Evolutionary conservation across 2,329 filamentous ascomycete species (phyloP).

Genomic region (Aspergillus thermomutatus): DNA sequence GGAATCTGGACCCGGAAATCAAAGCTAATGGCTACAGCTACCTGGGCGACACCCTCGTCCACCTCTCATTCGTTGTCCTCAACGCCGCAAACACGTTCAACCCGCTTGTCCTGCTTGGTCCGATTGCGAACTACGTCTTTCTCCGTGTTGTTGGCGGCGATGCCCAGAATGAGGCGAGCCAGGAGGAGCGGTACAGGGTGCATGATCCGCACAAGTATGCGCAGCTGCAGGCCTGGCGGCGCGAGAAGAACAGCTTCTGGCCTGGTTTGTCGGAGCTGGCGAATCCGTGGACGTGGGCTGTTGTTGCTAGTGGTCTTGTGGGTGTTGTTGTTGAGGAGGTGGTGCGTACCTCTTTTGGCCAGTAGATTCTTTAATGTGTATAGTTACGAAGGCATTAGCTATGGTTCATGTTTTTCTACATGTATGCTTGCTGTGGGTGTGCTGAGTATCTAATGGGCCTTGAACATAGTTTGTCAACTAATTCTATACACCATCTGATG

Average conservation of each 20-base stretch:
- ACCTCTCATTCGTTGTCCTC: conserved; percentile 58
- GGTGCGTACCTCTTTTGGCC: conserved; percentile 4
- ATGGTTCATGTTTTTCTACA: conserved; percentile 1
- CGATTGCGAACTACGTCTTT: conserved; percentile 57
- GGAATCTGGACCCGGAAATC: too few relatives aligned
- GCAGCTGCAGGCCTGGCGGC: conserved; percentile 51
- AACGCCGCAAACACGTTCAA: conserved; percentile 55
- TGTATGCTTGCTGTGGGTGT: not conserved
- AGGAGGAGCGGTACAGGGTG: conserved; percentile 52
- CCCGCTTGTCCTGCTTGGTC: conserved; percentile 54
- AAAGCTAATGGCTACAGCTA: conserved; percentile 43
- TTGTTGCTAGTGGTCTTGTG: conserved; percentile 49
- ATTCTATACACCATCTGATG: not conserved
- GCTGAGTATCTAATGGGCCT: not conserved
- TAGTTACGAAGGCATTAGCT: not conserved
- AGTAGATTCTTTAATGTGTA: not conserved
- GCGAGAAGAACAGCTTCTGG: conserved; percentile 61
- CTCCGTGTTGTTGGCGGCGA: conserved; percentile 57
- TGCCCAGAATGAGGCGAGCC: conserved; percentile 52
- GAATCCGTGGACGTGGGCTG: conserved; percentile 57
- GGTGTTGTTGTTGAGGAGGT: conserved; percentile 48
- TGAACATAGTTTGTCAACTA: too few relatives aligned
- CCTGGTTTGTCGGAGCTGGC: conserved; percentile 47
- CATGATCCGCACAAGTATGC: conserved; percentile 51
- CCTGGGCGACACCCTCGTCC: conserved; percentile 58